Evolutionary conservation across 1,284 basidiomycete genomes (phyloP), one percentile per base, ranked within the genome.

Genomic region (Cutaneotrichosporon cavernicola): DNA sequence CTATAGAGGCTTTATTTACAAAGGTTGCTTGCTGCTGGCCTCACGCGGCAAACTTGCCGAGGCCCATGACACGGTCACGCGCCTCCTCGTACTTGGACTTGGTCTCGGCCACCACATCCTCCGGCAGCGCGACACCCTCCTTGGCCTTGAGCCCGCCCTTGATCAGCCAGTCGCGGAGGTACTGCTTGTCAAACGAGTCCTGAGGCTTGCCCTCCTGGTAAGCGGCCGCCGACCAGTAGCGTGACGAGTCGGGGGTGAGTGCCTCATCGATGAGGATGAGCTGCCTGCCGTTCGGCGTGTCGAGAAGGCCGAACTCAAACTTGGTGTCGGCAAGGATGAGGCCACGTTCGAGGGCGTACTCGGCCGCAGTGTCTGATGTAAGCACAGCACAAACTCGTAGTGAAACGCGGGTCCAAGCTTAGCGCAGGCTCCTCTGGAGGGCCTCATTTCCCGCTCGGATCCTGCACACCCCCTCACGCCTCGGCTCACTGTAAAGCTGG

Each of bases 181-280:
- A 97, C 81, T 99, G 96, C 83, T 99, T 99, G 81, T 99, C 97
- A 74, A 97, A 99, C 73, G 91, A 93, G 22, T 88, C 86, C 81
- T 97, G 96, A 0, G 88, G 77, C 62, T 85, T 83, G 10, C 96
- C 96, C 2, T 87, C 84, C 47, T 82, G 80, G 81, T 97, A 99
- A 3, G 83, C 85, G 14, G 83, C 84, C 0, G 88, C 84, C 1
- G 92, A 89, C 96, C 97, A 99, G 84, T 98, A 99, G 49, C 96
- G 87, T 21, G 94, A 97, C 26, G 93, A 97, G 81, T 99, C 97
- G 7, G 96, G 95, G 0, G 97, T 99, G 60, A 99, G 86, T 18
- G 92, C 88, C 77, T 99, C 96, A 79, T 99, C 97, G 69, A 99
- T 89, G 49, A 99, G 85, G 71, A 97, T 91, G 57, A 98, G 84